phyloP scores from a whole-genome alignment of 306 rosid species.

The Pyrus pyrifolia region DNA sequence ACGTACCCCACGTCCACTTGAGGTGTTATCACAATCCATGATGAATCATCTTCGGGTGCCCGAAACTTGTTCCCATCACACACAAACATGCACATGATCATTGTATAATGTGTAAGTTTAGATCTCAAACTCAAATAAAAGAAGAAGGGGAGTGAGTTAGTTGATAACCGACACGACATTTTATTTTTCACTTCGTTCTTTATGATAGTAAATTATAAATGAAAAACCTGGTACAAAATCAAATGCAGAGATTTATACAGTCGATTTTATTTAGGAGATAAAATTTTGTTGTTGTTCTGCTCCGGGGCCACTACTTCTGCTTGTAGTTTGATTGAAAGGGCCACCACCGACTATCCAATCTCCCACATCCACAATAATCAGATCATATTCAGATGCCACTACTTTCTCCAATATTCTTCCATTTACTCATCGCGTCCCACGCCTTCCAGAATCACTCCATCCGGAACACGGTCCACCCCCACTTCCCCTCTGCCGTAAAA shows the following conservation, averaged over 20 bases:
- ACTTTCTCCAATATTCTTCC: neutral
- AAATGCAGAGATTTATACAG: too few relatives aligned
- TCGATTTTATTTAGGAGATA: fast-evolving
- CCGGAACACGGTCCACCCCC: neutral
- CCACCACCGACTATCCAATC: neutral
- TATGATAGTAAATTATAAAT: too few relatives aligned
- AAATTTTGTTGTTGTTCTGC: too few relatives aligned
- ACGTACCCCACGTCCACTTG: neutral
- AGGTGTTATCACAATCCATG: neutral
- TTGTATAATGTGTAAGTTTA: too few relatives aligned
- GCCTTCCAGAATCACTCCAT: neutral
- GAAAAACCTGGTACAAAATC: fast-evolving
- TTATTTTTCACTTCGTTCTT: too few relatives aligned
- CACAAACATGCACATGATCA: neutral
- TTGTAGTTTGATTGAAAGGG: neutral
- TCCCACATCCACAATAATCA: neutral
- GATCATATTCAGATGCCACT: neutral
- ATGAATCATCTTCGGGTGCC: neutral
- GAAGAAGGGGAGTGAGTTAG: too few relatives aligned
- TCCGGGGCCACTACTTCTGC: neutral
- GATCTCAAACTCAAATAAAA: too few relatives aligned
- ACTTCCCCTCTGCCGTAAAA: neutral
- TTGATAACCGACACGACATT: too few relatives aligned
- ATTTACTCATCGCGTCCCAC: neutral
- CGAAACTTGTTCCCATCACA: too few relatives aligned